Conservation (phyloP, 768 basidiomycete species). For the Cyclocybe cylindracea region DNA sequence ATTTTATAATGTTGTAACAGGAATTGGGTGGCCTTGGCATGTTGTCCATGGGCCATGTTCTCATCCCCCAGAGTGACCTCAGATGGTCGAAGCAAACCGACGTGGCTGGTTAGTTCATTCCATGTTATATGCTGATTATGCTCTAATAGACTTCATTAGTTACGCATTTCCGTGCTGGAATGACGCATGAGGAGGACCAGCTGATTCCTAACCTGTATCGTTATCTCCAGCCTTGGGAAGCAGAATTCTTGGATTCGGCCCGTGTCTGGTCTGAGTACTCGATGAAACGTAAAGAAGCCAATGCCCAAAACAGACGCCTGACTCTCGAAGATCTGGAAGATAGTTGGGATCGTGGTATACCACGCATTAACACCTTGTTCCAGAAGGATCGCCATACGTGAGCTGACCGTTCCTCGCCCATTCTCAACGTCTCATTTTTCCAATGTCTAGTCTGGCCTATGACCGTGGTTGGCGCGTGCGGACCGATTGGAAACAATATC, state of each 20-base stretch:
- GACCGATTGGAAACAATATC: slow-evolving; percentile 98
- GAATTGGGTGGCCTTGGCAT: slow-evolving; percentile 98
- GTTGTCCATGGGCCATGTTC: slow-evolving; percentile 99
- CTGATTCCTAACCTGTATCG: slow-evolving; percentile 97
- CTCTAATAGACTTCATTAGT: slow-evolving; percentile 42
- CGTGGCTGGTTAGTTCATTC: slow-evolving; percentile 62
- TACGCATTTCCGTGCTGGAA: slow-evolving; percentile 98
- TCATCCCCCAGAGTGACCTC: slow-evolving; percentile 97
- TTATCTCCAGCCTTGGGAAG: slow-evolving; percentile 96
- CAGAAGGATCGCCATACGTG: slow-evolving; percentile 96
- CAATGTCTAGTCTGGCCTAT: slow-evolving; percentile 74
- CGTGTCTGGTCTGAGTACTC: slow-evolving; percentile 99
- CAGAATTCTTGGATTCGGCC: slow-evolving; percentile 96
- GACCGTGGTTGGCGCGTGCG: slow-evolving; percentile 99
- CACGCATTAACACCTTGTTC: slow-evolving; percentile 98
- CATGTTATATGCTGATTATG: background rate
- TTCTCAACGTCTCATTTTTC: background rate
- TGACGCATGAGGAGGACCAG: slow-evolving; percentile 94
- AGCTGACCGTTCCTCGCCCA: slow-evolving; percentile 20
- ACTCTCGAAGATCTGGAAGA: slow-evolving; percentile 98
- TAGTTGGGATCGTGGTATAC: slow-evolving; percentile 98
- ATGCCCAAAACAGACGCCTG: slow-evolving; percentile 94
- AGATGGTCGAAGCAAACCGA: slow-evolving; percentile 99
- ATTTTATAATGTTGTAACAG: slow-evolving; percentile 28
- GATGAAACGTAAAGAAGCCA: slow-evolving; percentile 99